Conservation (phyloP, 305 asterid species). For the Lippia alba region DNA sequence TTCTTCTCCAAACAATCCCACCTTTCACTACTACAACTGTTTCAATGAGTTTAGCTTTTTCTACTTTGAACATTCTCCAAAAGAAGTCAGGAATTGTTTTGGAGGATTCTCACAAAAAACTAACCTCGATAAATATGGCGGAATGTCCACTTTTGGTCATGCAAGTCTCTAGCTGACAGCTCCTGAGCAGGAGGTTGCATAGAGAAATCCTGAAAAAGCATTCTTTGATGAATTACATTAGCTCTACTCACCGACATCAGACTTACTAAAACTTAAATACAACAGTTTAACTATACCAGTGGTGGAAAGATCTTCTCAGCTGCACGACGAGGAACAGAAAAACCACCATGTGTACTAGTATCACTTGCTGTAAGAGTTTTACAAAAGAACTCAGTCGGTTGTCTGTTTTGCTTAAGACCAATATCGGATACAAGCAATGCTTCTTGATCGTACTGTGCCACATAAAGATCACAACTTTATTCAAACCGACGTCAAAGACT, state of each 20-base stretch:
- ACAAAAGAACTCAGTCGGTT: constrained; percentile 57
- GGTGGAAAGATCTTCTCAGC: constrained; percentile 99
- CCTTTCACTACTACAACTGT: too few relatives aligned
- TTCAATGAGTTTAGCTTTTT: too few relatives aligned
- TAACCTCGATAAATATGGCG: constrained; percentile 87
- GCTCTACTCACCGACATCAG: constrained; percentile 5
- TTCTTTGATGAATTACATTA: constrained; percentile 33
- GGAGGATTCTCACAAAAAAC: background rate
- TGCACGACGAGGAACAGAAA: constrained; percentile 99
- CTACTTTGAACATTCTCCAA: too few relatives aligned
- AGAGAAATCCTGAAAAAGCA: constrained; percentile 79
- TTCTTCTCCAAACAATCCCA: too few relatives aligned
- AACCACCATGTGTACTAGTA: constrained; percentile 98
- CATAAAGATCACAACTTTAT: constrained; percentile 16
- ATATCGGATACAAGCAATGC: constrained; percentile 83
- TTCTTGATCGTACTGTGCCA: constrained; percentile 81
- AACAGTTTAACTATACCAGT: constrained; percentile 55
- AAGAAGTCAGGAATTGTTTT: background rate
- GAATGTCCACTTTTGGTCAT: constrained; percentile 95
- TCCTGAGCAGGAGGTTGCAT: constrained; percentile 96
- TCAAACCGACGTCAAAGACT: background rate
- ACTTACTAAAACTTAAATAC: constrained; percentile 14
- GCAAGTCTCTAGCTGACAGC: constrained; percentile 95
- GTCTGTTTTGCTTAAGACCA: constrained; percentile 89
- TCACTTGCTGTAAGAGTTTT: constrained; percentile 9